phyloP scores from a whole-genome alignment of 2,329 filamentous ascomycete genomes.

The Colletotrichum liriopes region DNA sequence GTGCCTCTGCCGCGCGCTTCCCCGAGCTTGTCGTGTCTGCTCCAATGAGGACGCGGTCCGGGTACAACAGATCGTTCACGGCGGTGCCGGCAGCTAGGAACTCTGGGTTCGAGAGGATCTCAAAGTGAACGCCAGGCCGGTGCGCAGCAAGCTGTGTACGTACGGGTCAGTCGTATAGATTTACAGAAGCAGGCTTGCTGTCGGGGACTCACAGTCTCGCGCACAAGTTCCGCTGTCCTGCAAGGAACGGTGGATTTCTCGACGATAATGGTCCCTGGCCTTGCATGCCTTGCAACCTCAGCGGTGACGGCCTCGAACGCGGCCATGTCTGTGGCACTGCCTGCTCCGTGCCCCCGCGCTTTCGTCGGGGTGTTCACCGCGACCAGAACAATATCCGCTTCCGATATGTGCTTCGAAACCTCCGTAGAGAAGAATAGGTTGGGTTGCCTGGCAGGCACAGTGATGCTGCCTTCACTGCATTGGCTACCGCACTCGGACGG shows the following conservation, averaged over 20 bases:
- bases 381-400: slow-evolving; percentile 82
- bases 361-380: slow-evolving; percentile 88
- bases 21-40: slow-evolving; percentile 74
- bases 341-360: slow-evolving; percentile 76
- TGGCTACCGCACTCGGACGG: slow-evolving; percentile 51
- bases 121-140: slow-evolving; percentile 76
- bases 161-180: background rate
- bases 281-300: slow-evolving; percentile 77
- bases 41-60: slow-evolving; percentile 83
- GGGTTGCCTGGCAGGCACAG: slow-evolving; percentile 63
- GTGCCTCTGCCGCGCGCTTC: slow-evolving; percentile 72
- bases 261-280: slow-evolving; percentile 80
- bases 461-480: slow-evolving; percentile 48
- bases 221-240: slow-evolving; percentile 78
- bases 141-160: slow-evolving; percentile 66
- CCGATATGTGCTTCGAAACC: slow-evolving; percentile 71
- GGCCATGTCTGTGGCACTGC: slow-evolving; percentile 80
- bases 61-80: slow-evolving; percentile 77
- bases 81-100: slow-evolving; percentile 86
- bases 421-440: slow-evolving; percentile 87
- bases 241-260: slow-evolving; percentile 88
- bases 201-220: slow-evolving; percentile 70
- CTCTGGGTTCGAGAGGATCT: slow-evolving; percentile 86
- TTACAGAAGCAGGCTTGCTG: background rate
- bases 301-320: slow-evolving; percentile 79